A percentile compares a stretch with the other conserved stretches of the same genome.
These are phyloP conservation scores for Spiromastix sp. DNA, from an alignment of 2,329 filamentous ascomycete species.

Conservation along the genomic window DNA sequence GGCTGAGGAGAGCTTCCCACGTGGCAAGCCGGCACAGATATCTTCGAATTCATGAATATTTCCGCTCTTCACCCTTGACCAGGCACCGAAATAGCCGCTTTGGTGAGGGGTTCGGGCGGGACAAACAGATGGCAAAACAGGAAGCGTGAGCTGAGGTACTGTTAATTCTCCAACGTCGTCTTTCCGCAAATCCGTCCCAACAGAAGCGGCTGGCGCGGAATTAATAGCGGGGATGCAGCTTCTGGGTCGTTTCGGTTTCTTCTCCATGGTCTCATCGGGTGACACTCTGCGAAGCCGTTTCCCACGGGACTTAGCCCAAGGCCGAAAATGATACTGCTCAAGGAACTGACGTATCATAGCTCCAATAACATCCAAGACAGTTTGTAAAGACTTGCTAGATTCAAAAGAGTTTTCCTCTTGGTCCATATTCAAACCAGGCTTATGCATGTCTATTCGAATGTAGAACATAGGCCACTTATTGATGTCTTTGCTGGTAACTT, in stretches of 20 bases:
- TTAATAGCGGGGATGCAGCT: slow-evolving; percentile 3
- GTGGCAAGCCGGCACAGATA: slow-evolving; percentile 12
- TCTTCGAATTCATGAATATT: slow-evolving; percentile 14
- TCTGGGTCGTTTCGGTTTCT: slow-evolving; percentile 3
- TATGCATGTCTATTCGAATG: slow-evolving; percentile 50
- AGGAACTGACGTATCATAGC: slow-evolving; percentile 66
- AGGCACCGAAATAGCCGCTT: slow-evolving; percentile 21
- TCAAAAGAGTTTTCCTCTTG: slow-evolving; percentile 17
- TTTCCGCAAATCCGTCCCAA: background rate
- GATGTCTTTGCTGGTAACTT: slow-evolving; percentile 49
- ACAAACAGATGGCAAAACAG: slow-evolving; percentile 15
- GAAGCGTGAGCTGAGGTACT: slow-evolving; percentile 19
- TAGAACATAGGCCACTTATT: slow-evolving; percentile 88
- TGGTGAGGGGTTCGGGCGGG: slow-evolving; percentile 7
- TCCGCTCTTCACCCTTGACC: slow-evolving; percentile 33
- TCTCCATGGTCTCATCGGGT: background rate
- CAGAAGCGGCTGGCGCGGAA: background rate
- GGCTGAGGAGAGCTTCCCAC: slow-evolving; percentile 5
- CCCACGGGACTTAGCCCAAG: slow-evolving; percentile 27
- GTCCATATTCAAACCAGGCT: slow-evolving; percentile 29
- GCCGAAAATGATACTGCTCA: slow-evolving; percentile 58
- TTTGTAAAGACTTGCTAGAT: slow-evolving; percentile 38
- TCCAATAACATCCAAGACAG: slow-evolving; percentile 54
- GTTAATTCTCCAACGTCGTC: slow-evolving; percentile 17
- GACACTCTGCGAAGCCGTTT: slow-evolving; percentile 1